Conservation (phyloP, 257 asterid genomes). For the Nyctanthes arbortristis region DNA sequence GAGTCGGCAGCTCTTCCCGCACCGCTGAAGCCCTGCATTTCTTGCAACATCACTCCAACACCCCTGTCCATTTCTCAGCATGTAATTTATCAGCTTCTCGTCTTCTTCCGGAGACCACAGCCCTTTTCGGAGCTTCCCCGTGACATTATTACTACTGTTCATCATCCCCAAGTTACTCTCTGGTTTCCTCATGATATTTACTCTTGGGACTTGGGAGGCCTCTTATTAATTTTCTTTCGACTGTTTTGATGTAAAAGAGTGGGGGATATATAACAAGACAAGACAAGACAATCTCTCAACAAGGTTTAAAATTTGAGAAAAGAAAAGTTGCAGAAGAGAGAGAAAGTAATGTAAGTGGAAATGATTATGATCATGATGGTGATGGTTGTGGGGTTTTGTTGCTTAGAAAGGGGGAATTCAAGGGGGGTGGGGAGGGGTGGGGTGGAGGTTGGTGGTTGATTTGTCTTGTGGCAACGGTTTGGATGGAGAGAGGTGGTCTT, state of each 20-base stretch:
- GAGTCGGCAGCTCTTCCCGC: slow-evolving; percentile 64
- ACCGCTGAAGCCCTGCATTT: slow-evolving; percentile 58
- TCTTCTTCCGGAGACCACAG: slow-evolving; percentile 69
- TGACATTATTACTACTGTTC: slow-evolving; percentile 10
- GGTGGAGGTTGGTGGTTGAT: slow-evolving; percentile 36
- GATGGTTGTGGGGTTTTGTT: slow-evolving; percentile 64
- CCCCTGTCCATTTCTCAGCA: slow-evolving; percentile 61
- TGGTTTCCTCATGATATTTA: slow-evolving; percentile 46
- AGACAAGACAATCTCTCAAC: slow-evolving; percentile 8
- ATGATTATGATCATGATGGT: slow-evolving; percentile 49
- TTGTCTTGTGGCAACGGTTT: slow-evolving; percentile 56
- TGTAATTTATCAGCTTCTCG: slow-evolving; percentile 53
- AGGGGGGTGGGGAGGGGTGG: not conserved
- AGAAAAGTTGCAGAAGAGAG: slow-evolving; percentile 6
- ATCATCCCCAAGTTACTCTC: slow-evolving; percentile 30
- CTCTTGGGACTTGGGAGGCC: slow-evolving; percentile 14
- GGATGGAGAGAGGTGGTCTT: slow-evolving; percentile 52
- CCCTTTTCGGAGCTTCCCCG: slow-evolving; percentile 51
- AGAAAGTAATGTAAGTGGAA: slow-evolving; percentile 24
- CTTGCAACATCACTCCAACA: slow-evolving; percentile 67
- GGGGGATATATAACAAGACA: slow-evolving; percentile 37
- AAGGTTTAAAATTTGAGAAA: not conserved
- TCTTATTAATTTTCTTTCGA: slow-evolving; percentile 33
- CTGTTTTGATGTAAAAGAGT: slow-evolving; percentile 54
- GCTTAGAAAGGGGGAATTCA: slow-evolving; percentile 59